A percentile compares a stretch with the other conserved stretches of the same genome.
Conservation (phyloP, 768 basidiomycete species). For the Harrya chromipes region DNA sequence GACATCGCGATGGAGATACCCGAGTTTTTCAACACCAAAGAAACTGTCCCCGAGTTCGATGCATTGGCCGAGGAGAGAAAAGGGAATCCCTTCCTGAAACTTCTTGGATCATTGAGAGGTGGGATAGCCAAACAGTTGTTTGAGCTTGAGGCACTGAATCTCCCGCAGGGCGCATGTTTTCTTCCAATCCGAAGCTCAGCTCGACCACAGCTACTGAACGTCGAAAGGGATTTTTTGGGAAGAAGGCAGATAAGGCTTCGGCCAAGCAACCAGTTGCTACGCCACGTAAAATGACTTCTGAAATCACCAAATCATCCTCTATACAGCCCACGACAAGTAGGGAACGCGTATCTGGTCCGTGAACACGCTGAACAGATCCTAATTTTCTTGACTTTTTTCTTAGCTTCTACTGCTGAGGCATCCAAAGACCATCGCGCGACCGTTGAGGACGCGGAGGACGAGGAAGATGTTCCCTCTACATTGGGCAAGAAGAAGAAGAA, state of each 20-base stretch:
- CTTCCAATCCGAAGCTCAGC: slow-evolving; percentile 43
- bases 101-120: slow-evolving; percentile 76
- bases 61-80: slow-evolving; percentile 49
- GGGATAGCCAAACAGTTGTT: slow-evolving; percentile 1
- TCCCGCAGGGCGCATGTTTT: slow-evolving; percentile 61
- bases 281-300: slow-evolving; percentile 6
- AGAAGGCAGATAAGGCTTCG: slow-evolving; percentile 15
- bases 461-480: slow-evolving; percentile 38
- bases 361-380: background rate
- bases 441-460: slow-evolving; percentile 73
- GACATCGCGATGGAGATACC: slow-evolving; percentile 54
- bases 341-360: slow-evolving; percentile 14
- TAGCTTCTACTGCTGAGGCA: slow-evolving; percentile 25
- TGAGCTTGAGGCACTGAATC: slow-evolving; percentile 1
- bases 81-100: slow-evolving; percentile 74
- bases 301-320: slow-evolving; percentile 7
- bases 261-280: slow-evolving; percentile 8
- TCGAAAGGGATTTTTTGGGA: slow-evolving; percentile 25
- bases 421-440: slow-evolving; percentile 42
- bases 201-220: slow-evolving; percentile 35
- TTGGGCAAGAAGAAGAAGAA: slow-evolving; percentile 49
- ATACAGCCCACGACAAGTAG: slow-evolving; percentile 10
- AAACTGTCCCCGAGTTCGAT: slow-evolving; percentile 43
- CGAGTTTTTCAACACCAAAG: slow-evolving; percentile 55
- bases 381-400: background rate